A percentile compares a stretch with the other conserved stretches of the same genome.
These are phyloP conservation scores for Butyriboletus appendiculatus DNA, from an alignment of 1,284 basidiomycete species.

Conservation along the genomic window DNA sequence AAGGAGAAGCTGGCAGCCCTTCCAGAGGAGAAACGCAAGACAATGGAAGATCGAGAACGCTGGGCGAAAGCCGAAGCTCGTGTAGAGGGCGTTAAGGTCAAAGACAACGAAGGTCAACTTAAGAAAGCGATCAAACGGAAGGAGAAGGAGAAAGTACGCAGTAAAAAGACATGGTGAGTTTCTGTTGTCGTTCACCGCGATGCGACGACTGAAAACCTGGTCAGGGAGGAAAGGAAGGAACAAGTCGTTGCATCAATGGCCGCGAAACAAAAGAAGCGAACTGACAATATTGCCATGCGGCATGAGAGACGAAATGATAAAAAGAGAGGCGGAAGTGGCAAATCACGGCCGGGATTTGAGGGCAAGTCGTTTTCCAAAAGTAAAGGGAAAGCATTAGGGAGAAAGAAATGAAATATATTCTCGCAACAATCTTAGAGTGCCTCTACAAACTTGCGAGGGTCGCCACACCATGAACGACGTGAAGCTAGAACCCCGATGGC, in stretches of 20 bases:
- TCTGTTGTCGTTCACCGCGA: not conserved
- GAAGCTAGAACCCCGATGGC: not conserved
- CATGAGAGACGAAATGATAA: slow-evolving; percentile 80
- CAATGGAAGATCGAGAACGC: slow-evolving; percentile 74
- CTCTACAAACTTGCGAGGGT: not conserved
- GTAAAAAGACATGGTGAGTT: slow-evolving; percentile 81
- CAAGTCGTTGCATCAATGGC: slow-evolving; percentile 72
- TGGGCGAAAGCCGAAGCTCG: slow-evolving; percentile 88
- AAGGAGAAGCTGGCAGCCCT: slow-evolving; percentile 73
- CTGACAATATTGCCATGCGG: slow-evolving; percentile 85
- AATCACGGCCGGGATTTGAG: slow-evolving; percentile 80
- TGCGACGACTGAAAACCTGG: slow-evolving; percentile 1
- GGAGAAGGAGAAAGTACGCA: slow-evolving; percentile 85
- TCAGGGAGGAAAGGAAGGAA: slow-evolving; percentile 84
- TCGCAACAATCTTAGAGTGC: not conserved
- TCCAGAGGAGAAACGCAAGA: slow-evolving; percentile 79
- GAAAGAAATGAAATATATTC: slow-evolving; percentile 18
- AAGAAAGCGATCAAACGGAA: slow-evolving; percentile 91
- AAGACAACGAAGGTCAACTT: slow-evolving; percentile 77
- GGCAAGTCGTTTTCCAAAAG: slow-evolving; percentile 70
- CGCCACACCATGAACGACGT: not conserved
- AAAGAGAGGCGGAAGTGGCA: slow-evolving; percentile 67
- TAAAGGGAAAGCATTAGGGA: slow-evolving; percentile 19
- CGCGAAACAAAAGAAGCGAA: slow-evolving; percentile 83
- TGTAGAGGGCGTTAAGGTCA: slow-evolving; percentile 84